Percentiles rank a stretch among this genome's conserved stretches.
Evolutionary conservation across 768 basidiomycete genomes (phyloP).

Genomic region (Neoboletus magnificus): DNA sequence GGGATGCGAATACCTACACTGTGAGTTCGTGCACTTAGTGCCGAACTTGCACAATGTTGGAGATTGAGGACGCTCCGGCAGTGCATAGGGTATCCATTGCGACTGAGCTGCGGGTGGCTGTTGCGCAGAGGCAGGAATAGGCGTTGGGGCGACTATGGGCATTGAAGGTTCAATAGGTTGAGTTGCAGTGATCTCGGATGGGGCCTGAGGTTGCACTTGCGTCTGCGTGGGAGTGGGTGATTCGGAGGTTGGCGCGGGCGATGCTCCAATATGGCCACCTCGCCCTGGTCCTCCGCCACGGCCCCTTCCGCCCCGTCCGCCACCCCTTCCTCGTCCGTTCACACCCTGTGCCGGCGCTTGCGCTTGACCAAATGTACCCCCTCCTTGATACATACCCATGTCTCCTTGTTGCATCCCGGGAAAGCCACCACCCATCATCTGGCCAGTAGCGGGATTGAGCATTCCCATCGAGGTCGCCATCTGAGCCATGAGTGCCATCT

Average conservation of each 20-base stretch:
- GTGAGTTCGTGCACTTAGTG: slow-evolving; percentile 84
- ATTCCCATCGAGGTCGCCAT: slow-evolving; percentile 85
- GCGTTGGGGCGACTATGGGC: slow-evolving; percentile 26
- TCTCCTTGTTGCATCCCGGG: slow-evolving; percentile 57
- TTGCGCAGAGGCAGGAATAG: slow-evolving; percentile 24
- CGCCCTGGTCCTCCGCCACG: slow-evolving; percentile 41
- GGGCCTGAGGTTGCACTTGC: slow-evolving; percentile 18
- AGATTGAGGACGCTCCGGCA: slow-evolving; percentile 79
- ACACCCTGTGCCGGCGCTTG: slow-evolving; percentile 12
- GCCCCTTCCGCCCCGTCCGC: slow-evolving; percentile 45
- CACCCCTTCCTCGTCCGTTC: slow-evolving; percentile 44
- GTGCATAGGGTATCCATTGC: slow-evolving; percentile 46
- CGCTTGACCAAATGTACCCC: slow-evolving; percentile 21
- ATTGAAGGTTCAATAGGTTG: slow-evolving; percentile 7
- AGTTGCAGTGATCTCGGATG: slow-evolving; percentile 11
- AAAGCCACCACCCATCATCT: slow-evolving; percentile 53
- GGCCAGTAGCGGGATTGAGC: slow-evolving; percentile 56
- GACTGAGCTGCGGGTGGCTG: slow-evolving; percentile 12
- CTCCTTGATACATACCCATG: slow-evolving; percentile 46
- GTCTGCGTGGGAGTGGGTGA: slow-evolving; percentile 17
- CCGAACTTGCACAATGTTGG: slow-evolving; percentile 93
- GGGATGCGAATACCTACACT: slow-evolving; percentile 91
- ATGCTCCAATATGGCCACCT: slow-evolving; percentile 38
- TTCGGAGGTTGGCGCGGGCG: slow-evolving; percentile 22
- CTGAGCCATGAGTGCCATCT: slow-evolving; percentile 92